These are phyloP conservation scores for Penicillium brasilianum DNA, from an alignment of 2,329 filamentous ascomycete species.

Conservation along the genomic window DNA sequence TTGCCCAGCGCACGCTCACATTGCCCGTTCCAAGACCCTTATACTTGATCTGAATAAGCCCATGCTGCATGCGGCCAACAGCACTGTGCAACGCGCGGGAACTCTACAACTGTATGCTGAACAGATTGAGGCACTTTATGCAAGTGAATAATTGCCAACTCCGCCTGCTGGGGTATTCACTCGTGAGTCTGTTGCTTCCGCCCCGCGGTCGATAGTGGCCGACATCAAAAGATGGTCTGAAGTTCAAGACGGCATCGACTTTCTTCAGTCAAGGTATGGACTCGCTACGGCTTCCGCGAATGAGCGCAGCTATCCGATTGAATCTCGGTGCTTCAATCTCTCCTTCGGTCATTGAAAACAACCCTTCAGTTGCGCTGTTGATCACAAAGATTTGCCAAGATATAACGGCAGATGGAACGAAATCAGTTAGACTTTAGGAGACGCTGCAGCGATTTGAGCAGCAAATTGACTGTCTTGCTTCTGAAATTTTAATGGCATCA, in stretches of 20 bases:
- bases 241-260: background rate
- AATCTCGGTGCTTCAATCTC: background rate
- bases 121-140: background rate
- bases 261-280: background rate
- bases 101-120: background rate
- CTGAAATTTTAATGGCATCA: background rate
- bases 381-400: background rate
- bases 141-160: background rate
- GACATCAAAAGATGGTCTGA: background rate
- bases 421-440: background rate
- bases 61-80: background rate
- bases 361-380: background rate
- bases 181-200: background rate
- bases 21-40: background rate
- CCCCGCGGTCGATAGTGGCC: background rate
- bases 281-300: background rate
- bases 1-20: background rate
- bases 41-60: background rate
- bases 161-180: background rate
- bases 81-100: background rate
- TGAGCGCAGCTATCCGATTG: background rate
- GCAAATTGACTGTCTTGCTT: background rate
- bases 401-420: background rate
- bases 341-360: background rate
- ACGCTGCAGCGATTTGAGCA: background rate